Evolutionary conservation across 2,329 filamentous ascomycete genomes (phyloP), one percentile per base, ranked within the genome.

Genomic region (Fusarium pseudocircinatum): DNA sequence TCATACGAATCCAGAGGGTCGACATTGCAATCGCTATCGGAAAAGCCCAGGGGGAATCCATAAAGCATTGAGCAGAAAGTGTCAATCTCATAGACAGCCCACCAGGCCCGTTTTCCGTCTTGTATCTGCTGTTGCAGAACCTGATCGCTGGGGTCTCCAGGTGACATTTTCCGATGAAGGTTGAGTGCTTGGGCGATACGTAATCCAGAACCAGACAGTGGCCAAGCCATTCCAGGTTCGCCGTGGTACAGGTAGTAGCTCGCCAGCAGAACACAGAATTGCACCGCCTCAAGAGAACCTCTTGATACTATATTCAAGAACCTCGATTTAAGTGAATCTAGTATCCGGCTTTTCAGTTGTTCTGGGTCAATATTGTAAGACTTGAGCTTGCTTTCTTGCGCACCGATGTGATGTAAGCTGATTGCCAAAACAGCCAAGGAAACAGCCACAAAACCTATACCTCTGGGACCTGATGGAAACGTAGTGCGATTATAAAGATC

Each of bases 1-100:
- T 77, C 24, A 18, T 4, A 10, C 0, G 34, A 5, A 18, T 53
- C 7, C 10, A 26, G 1, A 4, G 34, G 1, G 0, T 28, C 24
- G 7, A 39, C 10, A 4, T 39, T 37, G 7, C 32, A 53, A 22
- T 53, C 50, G 0, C 14, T 4, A 2, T 53, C 81, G 0, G 69
- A 68, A 20, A 83, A 82, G 11, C 76, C 75, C 2, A 70, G 59
- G 1, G 82, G 82, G 46, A 81, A 83, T 3, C 83, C 82, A 42
- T 83, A 84, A 1, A 81, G 75, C 77, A 84, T 83, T 0, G 82
- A 83, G 60, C 81, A 83, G 28, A 83, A 82, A 0, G 81, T 82
- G 42, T 84, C 83, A 3, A 83, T 80, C 54, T 83, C 83, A 42
- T 83, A 82, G 1, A 84, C 79, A 2, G 83, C 82, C 81, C 82